Evolutionary conservation across 306 rosid genomes (phyloP), one percentile per base, ranked within the genome.

Genomic region (Vigna hirtella): DNA sequence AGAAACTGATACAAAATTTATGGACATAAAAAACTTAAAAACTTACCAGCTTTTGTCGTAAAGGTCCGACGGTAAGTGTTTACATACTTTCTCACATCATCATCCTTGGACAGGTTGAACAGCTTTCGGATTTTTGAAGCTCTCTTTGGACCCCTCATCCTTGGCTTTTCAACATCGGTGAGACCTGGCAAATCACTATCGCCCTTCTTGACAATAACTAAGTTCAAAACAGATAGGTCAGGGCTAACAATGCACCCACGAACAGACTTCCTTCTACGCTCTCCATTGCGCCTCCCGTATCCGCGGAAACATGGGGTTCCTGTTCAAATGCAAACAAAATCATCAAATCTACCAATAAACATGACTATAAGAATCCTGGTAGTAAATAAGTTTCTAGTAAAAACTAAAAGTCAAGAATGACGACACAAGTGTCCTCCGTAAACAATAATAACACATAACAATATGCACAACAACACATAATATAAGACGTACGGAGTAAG

Each of bases 221-320:
- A 76, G 78, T 82, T 82, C 82, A 82, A 48, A 53, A 82, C 85
- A 70, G 85, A 82, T 12, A 82, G 85, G 69, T 82, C 85, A 0
- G 85, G 85, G 52, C 82, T 82, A 74, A 82, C 85, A 71, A 82
- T 82, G 75, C 85, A 82, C 12, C 85, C 85, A 32, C 85, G 82
- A 1, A 82, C 85, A 63, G 85, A 82, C 79, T 82, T 82, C 18
- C 85, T 82, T 62, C 85, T 64, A 3, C 85, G 82, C 82, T 82
- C 85, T 82, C 85, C 85, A 34, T 77, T 82, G 3, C 85, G 82
- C 71, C 85, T 45, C 66, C 86, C 86, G 9, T 83, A 50, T 15
- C 86, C 86, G 47, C 86, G 86, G 76, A 82, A 82, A 17, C 86
- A 77, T 22, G 86, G 86, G 24, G 83, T 83, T 65, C 86, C 86